phyloP scores from a whole-genome alignment of 192 early-diverging fungal genomes.

The Dispira simplex region DNA sequence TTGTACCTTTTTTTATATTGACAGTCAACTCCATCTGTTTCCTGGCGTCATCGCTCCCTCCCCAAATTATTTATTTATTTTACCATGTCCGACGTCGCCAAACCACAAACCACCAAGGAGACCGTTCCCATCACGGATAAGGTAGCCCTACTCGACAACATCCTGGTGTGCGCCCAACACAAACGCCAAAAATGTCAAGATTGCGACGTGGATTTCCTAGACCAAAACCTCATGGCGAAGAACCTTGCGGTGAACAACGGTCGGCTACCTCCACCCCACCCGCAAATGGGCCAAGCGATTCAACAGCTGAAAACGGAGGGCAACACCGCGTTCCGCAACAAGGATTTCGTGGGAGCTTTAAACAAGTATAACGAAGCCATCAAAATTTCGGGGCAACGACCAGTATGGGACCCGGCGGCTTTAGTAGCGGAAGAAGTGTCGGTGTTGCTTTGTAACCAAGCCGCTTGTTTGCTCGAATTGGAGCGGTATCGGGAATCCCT shows the following conservation, averaged over 20 bases:
- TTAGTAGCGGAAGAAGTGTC: constrained; percentile 47
- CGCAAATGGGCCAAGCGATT: constrained; percentile 31
- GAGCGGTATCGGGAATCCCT: constrained; percentile 50
- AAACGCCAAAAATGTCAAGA: constrained; percentile 39
- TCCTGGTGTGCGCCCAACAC: constrained; percentile 47
- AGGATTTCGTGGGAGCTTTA: constrained; percentile 73
- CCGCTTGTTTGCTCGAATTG: constrained; percentile 44
- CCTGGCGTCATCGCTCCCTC: too few relatives aligned
- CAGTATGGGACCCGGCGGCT: constrained; percentile 57
- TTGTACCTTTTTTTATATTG: too few relatives aligned
- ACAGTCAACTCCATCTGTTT: too few relatives aligned
- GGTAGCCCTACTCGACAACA: constrained; percentile 22
- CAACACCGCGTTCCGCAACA: constrained; percentile 70
- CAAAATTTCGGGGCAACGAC: constrained; percentile 51
- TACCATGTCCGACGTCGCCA: too few relatives aligned
- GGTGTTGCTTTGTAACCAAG: constrained; percentile 44
- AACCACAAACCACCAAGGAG: too few relatives aligned
- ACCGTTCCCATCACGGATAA: constrained; percentile 8
- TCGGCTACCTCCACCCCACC: constrained; percentile 50
- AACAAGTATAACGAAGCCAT: constrained; percentile 78
- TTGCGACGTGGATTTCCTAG: constrained; percentile 41
- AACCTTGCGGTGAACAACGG: constrained; percentile 41
- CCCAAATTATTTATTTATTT: too few relatives aligned
- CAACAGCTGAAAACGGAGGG: constrained; percentile 56
- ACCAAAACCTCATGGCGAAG: constrained; percentile 48